A percentile compares a stretch with the other conserved stretches of the same genome.
Conservation (phyloP, 306 rosid genomes). For the Dalbergia cultrata region DNA sequence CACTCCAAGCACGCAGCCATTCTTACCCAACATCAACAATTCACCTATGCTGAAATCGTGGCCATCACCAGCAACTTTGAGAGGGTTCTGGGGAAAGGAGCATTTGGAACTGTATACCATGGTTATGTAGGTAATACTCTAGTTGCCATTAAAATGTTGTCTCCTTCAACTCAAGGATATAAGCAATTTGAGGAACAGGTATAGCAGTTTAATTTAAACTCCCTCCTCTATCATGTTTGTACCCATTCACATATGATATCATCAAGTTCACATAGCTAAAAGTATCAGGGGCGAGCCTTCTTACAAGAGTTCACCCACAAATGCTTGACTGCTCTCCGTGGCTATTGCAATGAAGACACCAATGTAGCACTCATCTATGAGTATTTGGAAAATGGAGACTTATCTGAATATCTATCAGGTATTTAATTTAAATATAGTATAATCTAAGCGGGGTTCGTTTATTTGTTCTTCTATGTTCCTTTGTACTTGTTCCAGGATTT, state of each 20-base stretch:
- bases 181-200: neutral
- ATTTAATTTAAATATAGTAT: too few relatives aligned
- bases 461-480: neutral
- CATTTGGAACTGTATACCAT: neutral
- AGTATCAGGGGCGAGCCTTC: neutral
- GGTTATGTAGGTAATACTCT: neutral
- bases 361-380: slow-evolving; percentile 34
- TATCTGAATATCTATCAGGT: neutral
- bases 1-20: neutral
- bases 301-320: neutral
- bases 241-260: neutral
- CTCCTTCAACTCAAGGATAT: neutral
- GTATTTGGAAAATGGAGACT: neutral
- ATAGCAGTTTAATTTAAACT: neutral
- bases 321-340: neutral
- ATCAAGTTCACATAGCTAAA: neutral
- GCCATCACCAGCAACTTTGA: neutral
- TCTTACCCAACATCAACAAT: neutral
- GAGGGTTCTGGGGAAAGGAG: neutral
- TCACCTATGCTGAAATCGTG: neutral
- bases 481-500: neutral
- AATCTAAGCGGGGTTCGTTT: neutral
- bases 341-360: neutral
- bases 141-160: neutral
- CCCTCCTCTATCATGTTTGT: neutral